phyloP scores from a whole-genome alignment of 257 asterid species.

The Gynochthodes officinalis region DNA sequence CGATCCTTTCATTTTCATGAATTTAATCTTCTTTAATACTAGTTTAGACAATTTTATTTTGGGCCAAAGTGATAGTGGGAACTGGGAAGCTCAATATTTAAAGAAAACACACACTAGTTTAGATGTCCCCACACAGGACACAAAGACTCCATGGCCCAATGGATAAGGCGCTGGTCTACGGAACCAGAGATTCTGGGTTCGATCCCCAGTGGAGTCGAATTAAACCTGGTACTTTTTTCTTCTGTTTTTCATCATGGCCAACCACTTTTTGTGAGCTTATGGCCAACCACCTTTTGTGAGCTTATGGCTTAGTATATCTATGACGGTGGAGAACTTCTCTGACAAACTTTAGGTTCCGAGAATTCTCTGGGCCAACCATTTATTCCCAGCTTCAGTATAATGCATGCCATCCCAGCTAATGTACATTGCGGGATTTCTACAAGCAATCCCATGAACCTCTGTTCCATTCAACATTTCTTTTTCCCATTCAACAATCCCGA shows the following conservation, averaged over 20 bases:
- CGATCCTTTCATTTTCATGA: no score
- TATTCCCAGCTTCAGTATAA: constrained; percentile 34
- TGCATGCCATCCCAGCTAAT: constrained; percentile 38
- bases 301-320: no score
- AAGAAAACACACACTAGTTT: no score
- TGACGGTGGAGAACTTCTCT: neutral
- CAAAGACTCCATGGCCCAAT: constrained; percentile 77
- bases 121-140: no score
- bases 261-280: no score
- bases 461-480: constrained; percentile 20
- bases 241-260: no score
- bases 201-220: constrained; percentile 22
- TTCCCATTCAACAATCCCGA: constrained; percentile 16
- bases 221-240: no score
- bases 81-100: no score
- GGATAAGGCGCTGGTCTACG: constrained; percentile 99
- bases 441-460: constrained; percentile 12
- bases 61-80: no score
- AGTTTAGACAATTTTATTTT: no score
- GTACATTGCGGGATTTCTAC: constrained; percentile 24
- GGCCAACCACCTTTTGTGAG: no score
- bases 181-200: constrained; percentile 64
- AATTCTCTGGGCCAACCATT: constrained; percentile 16
- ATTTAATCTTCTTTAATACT: no score
- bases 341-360: constrained; percentile 21